Percentiles rank a stretch among this genome's conserved stretches.
phyloP scores from a whole-genome alignment of 2,329 filamentous ascomycete species.

The Sporothrix phasma region DNA sequence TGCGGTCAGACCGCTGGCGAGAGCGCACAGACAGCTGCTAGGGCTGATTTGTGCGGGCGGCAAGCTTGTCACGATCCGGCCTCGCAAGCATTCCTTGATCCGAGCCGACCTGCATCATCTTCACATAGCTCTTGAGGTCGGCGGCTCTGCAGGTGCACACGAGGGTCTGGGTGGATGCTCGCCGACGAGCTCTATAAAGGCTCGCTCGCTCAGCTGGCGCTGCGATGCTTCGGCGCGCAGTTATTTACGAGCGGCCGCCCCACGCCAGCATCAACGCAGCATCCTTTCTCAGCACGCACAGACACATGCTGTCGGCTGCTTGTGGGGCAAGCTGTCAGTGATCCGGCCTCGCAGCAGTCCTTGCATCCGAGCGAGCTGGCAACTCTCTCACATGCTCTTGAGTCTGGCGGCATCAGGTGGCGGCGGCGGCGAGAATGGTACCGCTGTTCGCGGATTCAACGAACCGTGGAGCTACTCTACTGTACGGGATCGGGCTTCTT shows the following conservation, averaged over 20 bases:
- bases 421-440: slow-evolving; percentile 86
- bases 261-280: too few species aligned
- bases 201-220: too few species aligned
- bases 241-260: too few species aligned
- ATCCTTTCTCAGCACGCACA: too few species aligned
- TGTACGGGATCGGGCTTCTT: slow-evolving; percentile 99
- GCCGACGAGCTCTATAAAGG: too few species aligned
- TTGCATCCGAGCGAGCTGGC: slow-evolving; percentile 90
- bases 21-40: slow-evolving; percentile 80
- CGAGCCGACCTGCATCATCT: too few species aligned
- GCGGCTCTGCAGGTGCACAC: too few species aligned
- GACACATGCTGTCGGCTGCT: too few species aligned
- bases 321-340: slow-evolving; percentile 88
- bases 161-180: too few species aligned
- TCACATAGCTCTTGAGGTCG: too few species aligned
- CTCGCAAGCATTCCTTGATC: slow-evolving; percentile 93
- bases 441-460: slow-evolving; percentile 94
- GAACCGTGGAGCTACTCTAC: slow-evolving; percentile 90
- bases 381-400: slow-evolving; percentile 97
- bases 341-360: slow-evolving; percentile 86
- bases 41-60: slow-evolving; percentile 89
- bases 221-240: too few species aligned
- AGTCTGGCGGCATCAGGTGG: slow-evolving; percentile 85
- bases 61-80: slow-evolving; percentile 84
- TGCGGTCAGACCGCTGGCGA: slow-evolving; percentile 86